Evolutionary conservation across 768 basidiomycete genomes (phyloP).

Genomic region (Lentinula detonsa): DNA sequence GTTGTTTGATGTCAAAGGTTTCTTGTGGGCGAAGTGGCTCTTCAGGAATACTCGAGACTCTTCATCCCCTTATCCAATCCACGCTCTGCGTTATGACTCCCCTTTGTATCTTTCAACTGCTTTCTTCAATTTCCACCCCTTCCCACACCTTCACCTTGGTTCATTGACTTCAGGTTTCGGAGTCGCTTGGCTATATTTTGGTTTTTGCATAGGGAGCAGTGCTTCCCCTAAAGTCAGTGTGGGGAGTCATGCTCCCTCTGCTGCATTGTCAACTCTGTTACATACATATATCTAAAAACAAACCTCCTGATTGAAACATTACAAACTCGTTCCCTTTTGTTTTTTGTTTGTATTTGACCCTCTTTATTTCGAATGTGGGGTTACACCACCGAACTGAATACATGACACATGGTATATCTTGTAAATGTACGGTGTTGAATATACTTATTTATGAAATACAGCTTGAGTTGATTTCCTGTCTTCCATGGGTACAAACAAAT

Average conservation of each 20-base stretch:
- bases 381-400: not conserved
- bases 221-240: not conserved
- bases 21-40: not conserved
- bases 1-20: not conserved
- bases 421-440: constrained; percentile 4
- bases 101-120: not conserved
- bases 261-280: not conserved
- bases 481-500: too few species aligned
- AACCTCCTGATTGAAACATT: not conserved
- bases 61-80: not conserved
- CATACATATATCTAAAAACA: not conserved
- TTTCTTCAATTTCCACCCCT: not conserved
- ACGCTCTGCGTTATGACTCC: not conserved
- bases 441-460: not conserved
- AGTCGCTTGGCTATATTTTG: not conserved
- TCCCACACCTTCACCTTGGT: not conserved
- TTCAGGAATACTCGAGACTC: not conserved
- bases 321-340: not conserved
- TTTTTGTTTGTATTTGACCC: constrained; percentile 1
- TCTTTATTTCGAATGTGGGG: not conserved
- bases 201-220: constrained; percentile 1
- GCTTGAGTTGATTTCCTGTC: too few species aligned
- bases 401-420: not conserved
- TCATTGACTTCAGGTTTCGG: not conserved
- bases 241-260: not conserved